A percentile compares a stretch with the other conserved stretches of the same genome.
phyloP scores from a whole-genome alignment of 1,139 yeast species.

The Blastobotrys raffinosifermentans region DNA sequence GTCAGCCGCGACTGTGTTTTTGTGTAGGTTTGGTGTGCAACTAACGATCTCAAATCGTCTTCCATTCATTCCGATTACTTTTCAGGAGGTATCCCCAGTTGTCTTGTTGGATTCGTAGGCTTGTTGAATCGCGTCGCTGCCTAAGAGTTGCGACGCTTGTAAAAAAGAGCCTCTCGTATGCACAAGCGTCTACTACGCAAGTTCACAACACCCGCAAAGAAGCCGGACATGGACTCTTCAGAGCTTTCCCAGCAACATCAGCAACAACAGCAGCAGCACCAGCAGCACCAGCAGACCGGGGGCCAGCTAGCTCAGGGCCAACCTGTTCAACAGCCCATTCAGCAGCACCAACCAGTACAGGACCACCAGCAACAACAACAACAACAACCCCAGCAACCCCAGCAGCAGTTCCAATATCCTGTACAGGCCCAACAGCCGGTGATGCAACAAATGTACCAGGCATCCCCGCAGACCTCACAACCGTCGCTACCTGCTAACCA shows the following conservation, averaged over 20 bases:
- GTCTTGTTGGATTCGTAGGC: too few relatives aligned
- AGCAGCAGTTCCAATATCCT: not conserved
- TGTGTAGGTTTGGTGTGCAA: too few relatives aligned
- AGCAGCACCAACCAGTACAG: constrained; percentile 1
- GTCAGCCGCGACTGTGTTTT: too few relatives aligned
- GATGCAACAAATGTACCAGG: not conserved
- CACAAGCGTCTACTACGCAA: constrained; percentile 22
- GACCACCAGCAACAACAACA: constrained; percentile 5
- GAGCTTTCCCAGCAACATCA: constrained; percentile 3
- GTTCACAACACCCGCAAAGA: constrained; percentile 16
- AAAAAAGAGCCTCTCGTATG: constrained; percentile 14
- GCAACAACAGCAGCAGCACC: constrained; percentile 7
- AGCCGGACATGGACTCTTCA: constrained; percentile 6
- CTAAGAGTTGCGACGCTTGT: too few relatives aligned
- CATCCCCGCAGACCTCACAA: not conserved
- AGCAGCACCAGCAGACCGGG: constrained; percentile 11
- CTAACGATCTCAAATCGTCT: too few relatives aligned
- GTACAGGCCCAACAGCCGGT: not conserved
- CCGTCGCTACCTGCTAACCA: not conserved
- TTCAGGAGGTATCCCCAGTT: too few relatives aligned
- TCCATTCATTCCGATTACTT: too few relatives aligned
- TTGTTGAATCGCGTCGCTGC: too few relatives aligned
- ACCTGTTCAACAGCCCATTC: constrained; percentile 1
- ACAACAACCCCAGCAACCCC: not conserved
- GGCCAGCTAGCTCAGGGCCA: constrained; percentile 4